A percentile compares a stretch with the other conserved stretches of the same genome.
Evolutionary conservation across 2,329 filamentous ascomycete genomes (phyloP).

Genomic region (Alternaria triticimaculans): DNA sequence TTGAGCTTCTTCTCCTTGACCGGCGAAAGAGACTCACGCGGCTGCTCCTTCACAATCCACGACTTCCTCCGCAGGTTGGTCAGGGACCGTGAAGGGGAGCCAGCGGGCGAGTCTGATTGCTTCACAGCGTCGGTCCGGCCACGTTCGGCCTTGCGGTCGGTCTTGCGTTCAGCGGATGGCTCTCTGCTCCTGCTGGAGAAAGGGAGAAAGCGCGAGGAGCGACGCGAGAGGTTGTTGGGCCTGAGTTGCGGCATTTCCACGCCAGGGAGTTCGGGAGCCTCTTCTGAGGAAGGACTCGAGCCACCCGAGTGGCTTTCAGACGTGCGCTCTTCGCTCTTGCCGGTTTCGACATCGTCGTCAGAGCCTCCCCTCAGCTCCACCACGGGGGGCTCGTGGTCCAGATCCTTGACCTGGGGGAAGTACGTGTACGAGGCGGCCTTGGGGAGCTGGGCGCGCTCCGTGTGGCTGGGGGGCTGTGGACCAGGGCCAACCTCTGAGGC

Average conservation of each 20-base stretch:
- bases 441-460: slow-evolving; percentile 39
- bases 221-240: slow-evolving; percentile 41
- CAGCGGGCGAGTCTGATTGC: slow-evolving; percentile 29
- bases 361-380: slow-evolving; percentile 40
- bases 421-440: slow-evolving; percentile 52
- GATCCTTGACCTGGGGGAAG: slow-evolving; percentile 48
- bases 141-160: slow-evolving; percentile 33
- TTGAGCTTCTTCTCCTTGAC: slow-evolving; percentile 21
- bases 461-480: slow-evolving; percentile 29
- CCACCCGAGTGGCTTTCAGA: slow-evolving; percentile 52
- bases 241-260: slow-evolving; percentile 40
- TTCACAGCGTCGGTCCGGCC: slow-evolving; percentile 36
- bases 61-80: slow-evolving; percentile 47
- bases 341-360: slow-evolving; percentile 41
- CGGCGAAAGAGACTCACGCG: slow-evolving; percentile 22
- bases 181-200: slow-evolving; percentile 47
- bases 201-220: slow-evolving; percentile 44
- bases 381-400: slow-evolving; percentile 39
- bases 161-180: slow-evolving; percentile 38
- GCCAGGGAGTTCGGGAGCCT: slow-evolving; percentile 34
- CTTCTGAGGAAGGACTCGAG: slow-evolving; percentile 53
- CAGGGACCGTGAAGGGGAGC: slow-evolving; percentile 42
- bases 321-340: slow-evolving; percentile 38
- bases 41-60: slow-evolving; percentile 37
- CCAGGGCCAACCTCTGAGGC: slow-evolving; percentile 40